Evolutionary conservation across 1,284 basidiomycete species (phyloP).

Genomic region (Phylloboletellus chloephorus): DNA sequence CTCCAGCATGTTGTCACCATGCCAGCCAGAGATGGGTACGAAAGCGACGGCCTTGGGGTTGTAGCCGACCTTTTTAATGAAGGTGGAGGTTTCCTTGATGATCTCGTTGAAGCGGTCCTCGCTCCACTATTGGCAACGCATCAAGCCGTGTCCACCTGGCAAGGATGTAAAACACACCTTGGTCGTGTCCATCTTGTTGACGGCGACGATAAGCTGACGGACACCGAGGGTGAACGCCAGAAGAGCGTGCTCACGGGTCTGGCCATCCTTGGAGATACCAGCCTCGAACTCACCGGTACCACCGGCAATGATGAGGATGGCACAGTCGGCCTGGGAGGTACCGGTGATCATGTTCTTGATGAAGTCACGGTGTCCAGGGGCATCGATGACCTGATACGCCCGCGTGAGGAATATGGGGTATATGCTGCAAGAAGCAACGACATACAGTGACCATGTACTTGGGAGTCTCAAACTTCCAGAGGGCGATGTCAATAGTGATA

Average conservation of each 20-base stretch:
- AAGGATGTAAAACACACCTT: constrained; percentile 48
- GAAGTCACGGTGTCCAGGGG: constrained; percentile 99
- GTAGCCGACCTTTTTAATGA: constrained; percentile 99
- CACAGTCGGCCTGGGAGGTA: constrained; percentile 99
- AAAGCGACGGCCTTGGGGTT: constrained; percentile 99
- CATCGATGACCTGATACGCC: constrained; percentile 79
- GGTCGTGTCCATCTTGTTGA: constrained; percentile 99
- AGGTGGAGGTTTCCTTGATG: constrained; percentile 97
- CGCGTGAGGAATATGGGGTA: constrained; percentile 12
- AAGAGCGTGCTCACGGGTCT: constrained; percentile 99
- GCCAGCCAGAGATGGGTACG: constrained; percentile 99
- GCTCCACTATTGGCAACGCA: constrained; percentile 65
- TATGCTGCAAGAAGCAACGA: constrained; percentile 9
- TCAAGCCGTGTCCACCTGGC: constrained; percentile 5
- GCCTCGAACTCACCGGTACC: constrained; percentile 99
- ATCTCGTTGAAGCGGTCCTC: constrained; percentile 99
- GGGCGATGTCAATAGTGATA: constrained; percentile 99
- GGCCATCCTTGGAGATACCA: constrained; percentile 99
- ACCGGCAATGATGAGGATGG: constrained; percentile 98
- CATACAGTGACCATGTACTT: constrained; percentile 84
- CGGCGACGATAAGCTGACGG: constrained; percentile 98
- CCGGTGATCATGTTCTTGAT: constrained; percentile 99
- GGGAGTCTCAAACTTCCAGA: constrained; percentile 99
- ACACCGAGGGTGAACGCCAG: constrained; percentile 99
- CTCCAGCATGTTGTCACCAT: constrained; percentile 99